A percentile compares a stretch with the other conserved stretches of the same genome.
These are phyloP conservation scores for Orbilia quercus DNA, from an alignment of 2,329 filamentous ascomycete species.

Conservation along the genomic window DNA sequence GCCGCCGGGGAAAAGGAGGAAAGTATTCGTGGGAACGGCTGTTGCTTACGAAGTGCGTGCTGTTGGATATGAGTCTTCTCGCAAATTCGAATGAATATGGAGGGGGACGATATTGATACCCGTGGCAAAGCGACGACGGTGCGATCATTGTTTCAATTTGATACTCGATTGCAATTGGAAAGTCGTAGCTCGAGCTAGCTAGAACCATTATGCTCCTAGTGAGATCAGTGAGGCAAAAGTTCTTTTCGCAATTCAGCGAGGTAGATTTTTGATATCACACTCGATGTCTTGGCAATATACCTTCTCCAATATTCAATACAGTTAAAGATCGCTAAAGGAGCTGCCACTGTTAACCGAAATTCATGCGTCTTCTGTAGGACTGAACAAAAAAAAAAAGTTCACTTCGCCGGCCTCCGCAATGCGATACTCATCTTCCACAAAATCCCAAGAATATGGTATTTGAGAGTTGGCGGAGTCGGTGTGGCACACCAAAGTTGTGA, in stretches of 20 bases:
- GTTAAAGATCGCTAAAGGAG: too few species aligned
- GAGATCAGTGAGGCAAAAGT: not conserved
- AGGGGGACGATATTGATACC: slow-evolving; percentile 23
- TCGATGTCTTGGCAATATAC: not conserved
- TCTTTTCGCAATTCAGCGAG: slow-evolving; percentile 8
- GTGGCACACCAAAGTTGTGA: slow-evolving; percentile 45
- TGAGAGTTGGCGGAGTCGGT: slow-evolving; percentile 34
- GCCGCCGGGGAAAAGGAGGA: slow-evolving; percentile 30
- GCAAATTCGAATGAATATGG: slow-evolving; percentile 33
- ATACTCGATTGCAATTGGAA: slow-evolving; percentile 20
- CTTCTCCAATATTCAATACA: not conserved
- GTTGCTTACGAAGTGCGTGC: not conserved
- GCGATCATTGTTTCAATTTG: slow-evolving; percentile 36
- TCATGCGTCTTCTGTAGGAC: slow-evolving; percentile 28
- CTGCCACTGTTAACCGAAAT: too few species aligned
- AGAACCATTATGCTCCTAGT: not conserved
- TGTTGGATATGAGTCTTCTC: slow-evolving; percentile 16
- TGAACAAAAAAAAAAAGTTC: slow-evolving; percentile 1
- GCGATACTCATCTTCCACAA: slow-evolving; percentile 30
- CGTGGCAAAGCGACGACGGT: slow-evolving; percentile 49
- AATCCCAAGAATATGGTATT: slow-evolving; percentile 49
- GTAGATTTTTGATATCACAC: not conserved
- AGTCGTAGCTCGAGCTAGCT: too few species aligned
- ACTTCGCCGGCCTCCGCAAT: slow-evolving; percentile 38
- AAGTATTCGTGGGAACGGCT: not conserved